These are phyloP conservation scores for Starmerella sirachaensis DNA, from an alignment of 805 yeast species.

Conservation along the genomic window DNA sequence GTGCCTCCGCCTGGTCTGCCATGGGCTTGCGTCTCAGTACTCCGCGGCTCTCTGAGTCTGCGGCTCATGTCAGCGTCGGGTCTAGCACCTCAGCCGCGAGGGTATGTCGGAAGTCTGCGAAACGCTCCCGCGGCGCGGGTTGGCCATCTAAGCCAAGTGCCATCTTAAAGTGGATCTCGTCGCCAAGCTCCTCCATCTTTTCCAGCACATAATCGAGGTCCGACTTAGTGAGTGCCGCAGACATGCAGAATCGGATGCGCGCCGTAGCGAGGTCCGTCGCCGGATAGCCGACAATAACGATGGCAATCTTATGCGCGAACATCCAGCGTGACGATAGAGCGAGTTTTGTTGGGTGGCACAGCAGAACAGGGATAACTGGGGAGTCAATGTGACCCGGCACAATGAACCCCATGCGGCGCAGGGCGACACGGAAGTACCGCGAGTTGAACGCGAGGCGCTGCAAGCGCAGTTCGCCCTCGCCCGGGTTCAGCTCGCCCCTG, in stretches of 20 bases:
- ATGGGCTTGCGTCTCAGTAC: no score
- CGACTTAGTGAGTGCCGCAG: constrained; percentile 82
- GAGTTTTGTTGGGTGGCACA: constrained; percentile 89
- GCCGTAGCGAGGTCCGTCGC: constrained; percentile 88
- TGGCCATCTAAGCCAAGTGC: constrained; percentile 18
- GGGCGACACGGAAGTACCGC: constrained; percentile 79
- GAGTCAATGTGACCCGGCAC: constrained; percentile 93
- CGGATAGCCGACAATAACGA: constrained; percentile 94
- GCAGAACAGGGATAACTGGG: constrained; percentile 82
- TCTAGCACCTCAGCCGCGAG: constrained; percentile 26
- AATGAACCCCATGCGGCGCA: constrained; percentile 85
- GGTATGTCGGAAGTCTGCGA: constrained; percentile 24
- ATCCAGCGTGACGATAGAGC: constrained; percentile 79
- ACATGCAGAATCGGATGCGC: constrained; percentile 85
- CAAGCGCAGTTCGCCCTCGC: constrained; percentile 85
- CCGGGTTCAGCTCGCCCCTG: constrained; percentile 71
- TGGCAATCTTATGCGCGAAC: constrained; percentile 71
- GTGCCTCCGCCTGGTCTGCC: no score
- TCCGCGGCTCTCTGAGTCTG: no score
- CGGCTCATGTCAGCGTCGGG: constrained; percentile 13
- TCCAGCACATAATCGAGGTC: constrained; percentile 53
- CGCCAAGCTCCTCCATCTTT: constrained; percentile 20
- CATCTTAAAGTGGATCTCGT: constrained; percentile 19
- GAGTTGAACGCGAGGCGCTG: constrained; percentile 93
- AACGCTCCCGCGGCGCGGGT: constrained; percentile 19